Percentiles rank a stretch among this genome's conserved stretches.
phyloP scores from a whole-genome alignment of 352 stramenopile genomes.

The Pythium sukuiense region DNA sequence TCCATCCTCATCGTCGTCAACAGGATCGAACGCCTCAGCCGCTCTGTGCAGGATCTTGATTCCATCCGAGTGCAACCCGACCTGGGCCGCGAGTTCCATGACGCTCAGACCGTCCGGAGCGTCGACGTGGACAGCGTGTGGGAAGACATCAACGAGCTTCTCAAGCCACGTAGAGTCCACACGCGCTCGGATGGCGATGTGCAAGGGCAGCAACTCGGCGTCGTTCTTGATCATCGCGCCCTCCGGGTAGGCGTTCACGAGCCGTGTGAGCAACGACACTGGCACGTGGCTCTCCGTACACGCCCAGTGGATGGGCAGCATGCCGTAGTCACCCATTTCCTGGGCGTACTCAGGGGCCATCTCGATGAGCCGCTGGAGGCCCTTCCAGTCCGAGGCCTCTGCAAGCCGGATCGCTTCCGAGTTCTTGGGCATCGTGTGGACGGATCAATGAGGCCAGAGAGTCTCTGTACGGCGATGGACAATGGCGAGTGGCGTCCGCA shows the following conservation, averaged over 20 bases:
- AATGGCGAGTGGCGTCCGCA: no score
- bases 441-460: background rate
- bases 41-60: constrained; percentile 49
- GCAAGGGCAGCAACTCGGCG: constrained; percentile 64
- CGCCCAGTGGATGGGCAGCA: constrained; percentile 84
- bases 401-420: constrained; percentile 75
- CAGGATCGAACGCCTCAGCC: constrained; percentile 7
- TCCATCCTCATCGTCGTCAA: background rate
- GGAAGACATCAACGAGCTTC: constrained; percentile 54
- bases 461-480: no score
- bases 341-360: constrained; percentile 44
- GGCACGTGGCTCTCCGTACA: constrained; percentile 70
- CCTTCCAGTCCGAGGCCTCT: constrained; percentile 76
- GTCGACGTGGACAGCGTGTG: constrained; percentile 42
- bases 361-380: constrained; percentile 63
- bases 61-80: constrained; percentile 39
- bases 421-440: constrained; percentile 25
- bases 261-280: constrained; percentile 53
- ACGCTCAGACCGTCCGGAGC: constrained; percentile 50
- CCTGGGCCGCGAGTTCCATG: constrained; percentile 52
- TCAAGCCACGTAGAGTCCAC: constrained; percentile 50
- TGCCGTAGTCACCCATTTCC: constrained; percentile 68
- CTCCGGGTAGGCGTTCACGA: constrained; percentile 64
- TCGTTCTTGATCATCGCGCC: constrained; percentile 61
- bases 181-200: constrained; percentile 74